These are phyloP conservation scores for Fraxinus cuspidata DNA, from an alignment of 257 asterid genomes.

Conservation along the genomic window DNA sequence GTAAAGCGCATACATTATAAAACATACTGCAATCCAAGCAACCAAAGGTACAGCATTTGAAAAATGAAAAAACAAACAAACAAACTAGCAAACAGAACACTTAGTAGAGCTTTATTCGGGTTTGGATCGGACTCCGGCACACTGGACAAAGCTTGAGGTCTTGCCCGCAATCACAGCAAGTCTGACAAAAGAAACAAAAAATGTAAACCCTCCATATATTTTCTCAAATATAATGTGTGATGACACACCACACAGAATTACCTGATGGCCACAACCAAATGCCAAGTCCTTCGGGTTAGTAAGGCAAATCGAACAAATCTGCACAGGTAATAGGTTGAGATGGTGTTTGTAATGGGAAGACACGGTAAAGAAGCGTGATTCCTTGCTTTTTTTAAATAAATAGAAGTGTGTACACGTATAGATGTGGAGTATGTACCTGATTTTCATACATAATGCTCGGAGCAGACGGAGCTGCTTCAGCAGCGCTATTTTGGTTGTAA, in stretches of 20 bases:
- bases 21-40: background rate
- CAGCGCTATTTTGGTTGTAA: slow-evolving; percentile 30
- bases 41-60: background rate
- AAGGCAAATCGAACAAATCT: slow-evolving; percentile 93
- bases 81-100: slow-evolving; percentile 18
- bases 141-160: slow-evolving; percentile 76
- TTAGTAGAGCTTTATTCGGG: slow-evolving; percentile 84
- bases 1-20: background rate
- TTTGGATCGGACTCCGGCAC: slow-evolving; percentile 70
- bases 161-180: slow-evolving; percentile 75
- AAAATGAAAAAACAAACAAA: slow-evolving; percentile 47
- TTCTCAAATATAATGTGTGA: background rate
- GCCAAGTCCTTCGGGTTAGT: slow-evolving; percentile 88
- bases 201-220: background rate
- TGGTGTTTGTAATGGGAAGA: background rate
- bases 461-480: slow-evolving; percentile 29
- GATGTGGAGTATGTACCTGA: slow-evolving; percentile 45
- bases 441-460: slow-evolving; percentile 44
- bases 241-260: slow-evolving; percentile 16
- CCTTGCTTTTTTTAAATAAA: background rate
- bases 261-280: slow-evolving; percentile 99
- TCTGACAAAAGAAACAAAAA: slow-evolving; percentile 36
- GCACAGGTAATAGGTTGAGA: slow-evolving; percentile 15
- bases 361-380: background rate
- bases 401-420: background rate